Evolutionary conservation across 306 rosid species (phyloP), one percentile per base, ranked within the genome.

Genomic region (Oemleria cerasiformis): DNA sequence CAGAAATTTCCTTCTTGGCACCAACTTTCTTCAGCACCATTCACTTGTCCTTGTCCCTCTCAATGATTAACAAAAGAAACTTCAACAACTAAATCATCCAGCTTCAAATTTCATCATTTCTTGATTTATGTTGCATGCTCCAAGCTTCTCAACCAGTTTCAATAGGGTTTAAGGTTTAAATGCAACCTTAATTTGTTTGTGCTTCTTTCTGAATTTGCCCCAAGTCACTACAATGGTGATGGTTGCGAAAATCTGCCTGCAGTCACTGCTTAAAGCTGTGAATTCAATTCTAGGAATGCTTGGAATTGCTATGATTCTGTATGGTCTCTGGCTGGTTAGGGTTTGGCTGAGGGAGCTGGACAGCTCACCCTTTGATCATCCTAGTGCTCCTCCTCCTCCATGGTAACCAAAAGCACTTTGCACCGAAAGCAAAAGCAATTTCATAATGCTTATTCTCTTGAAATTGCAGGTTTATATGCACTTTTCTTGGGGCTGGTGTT

Each of bases 291-390:
- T 76, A 75, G 88, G 78, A 53, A 39, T 84, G 42, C 71, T 78
- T 36, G 88, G 88, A 47, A 79, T 84, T 38, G 84, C 88, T 7
- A 61, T 81, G 84, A 63, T 81, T 68, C 23, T 81, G 0, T 81
- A 70, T 67, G 75, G 83, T 30, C 81, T 65, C 25, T 77, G 73
- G 79, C 23, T 80, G 81, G 50, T 70, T 20, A 70, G 79, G 74
- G 76, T 77, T 67, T 83, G 83, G 84, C 80, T 75, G 64, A 78
- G 82, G 67, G 77, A 80, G 70, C 47, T 45, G 25, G 62, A 72
- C 5, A 42, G 15, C 8, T 70, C 70, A 2, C 38, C 72, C 8
- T 49, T 45, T 45, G 38, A 30, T 49, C 77, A 63, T 36, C 54
- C 55, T 36, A 20, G 16, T 16, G 60, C 67, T 63, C 8, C 67